A percentile compares a stretch with the other conserved stretches of the same genome.
Conservation (phyloP, 768 basidiomycete genomes). For the Tulasnella sp. region DNA sequence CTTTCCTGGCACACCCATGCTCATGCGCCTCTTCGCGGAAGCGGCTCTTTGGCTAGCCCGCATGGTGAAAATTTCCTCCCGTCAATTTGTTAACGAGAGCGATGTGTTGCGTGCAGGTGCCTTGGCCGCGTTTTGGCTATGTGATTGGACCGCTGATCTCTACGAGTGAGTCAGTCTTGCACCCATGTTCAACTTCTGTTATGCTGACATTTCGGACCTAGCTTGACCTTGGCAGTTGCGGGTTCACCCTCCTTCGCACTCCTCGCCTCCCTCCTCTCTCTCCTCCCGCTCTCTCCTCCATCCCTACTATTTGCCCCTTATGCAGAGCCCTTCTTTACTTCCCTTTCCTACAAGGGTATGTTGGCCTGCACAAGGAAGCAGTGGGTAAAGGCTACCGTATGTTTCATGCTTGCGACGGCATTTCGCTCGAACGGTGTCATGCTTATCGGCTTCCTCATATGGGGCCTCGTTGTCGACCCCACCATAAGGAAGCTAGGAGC, state of each 20-base stretch:
- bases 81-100: conserved; percentile 21
- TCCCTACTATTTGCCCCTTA: conserved; percentile 61
- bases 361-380: conserved; percentile 36
- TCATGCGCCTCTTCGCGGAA: conserved; percentile 34
- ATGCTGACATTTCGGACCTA: not conserved
- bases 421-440: conserved; percentile 74
- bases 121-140: not conserved
- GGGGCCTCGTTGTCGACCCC: conserved; percentile 53
- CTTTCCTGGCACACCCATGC: conserved; percentile 50
- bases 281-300: conserved; percentile 70
- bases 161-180: conserved; percentile 15
- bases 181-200: not conserved
- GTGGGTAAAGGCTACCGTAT: conserved; percentile 45
- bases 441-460: conserved; percentile 63
- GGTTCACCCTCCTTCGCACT: conserved; percentile 45
- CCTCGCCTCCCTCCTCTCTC: conserved; percentile 51
- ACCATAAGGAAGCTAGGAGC: conserved; percentile 27
- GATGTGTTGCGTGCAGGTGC: conserved; percentile 18
- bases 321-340: conserved; percentile 77
- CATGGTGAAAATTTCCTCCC: conserved; percentile 7
- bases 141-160: conserved; percentile 16
- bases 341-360: conserved; percentile 67
- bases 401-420: conserved; percentile 47
- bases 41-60: conserved; percentile 3
- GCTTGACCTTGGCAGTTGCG: conserved; percentile 46